A percentile compares a stretch with the other conserved stretches of the same genome.
Conservation (phyloP, 306 rosid genomes). For the Oemleria cerasiformis region DNA sequence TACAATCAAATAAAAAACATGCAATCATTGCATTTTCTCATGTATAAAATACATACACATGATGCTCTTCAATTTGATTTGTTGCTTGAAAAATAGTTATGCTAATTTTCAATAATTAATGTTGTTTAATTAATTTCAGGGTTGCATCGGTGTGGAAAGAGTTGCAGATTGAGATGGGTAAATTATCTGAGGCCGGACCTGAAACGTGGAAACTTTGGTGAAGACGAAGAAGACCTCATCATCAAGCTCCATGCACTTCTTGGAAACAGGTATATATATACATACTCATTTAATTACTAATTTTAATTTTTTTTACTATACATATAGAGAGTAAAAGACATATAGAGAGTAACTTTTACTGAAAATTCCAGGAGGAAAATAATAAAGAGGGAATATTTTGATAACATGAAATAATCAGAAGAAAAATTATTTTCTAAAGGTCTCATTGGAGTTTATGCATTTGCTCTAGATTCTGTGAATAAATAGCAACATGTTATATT, state of each 20-base stretch:
- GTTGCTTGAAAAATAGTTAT: not conserved
- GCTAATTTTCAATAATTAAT: not conserved
- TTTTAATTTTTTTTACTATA: not conserved
- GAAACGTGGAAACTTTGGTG: conserved; percentile 71
- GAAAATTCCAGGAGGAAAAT: not conserved
- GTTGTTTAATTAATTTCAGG: conserved; percentile 31
- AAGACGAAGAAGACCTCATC: conserved; percentile 72
- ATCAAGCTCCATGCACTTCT: conserved; percentile 68
- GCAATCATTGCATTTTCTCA: not conserved
- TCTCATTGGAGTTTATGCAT: not conserved
- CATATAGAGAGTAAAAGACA: too few relatives aligned
- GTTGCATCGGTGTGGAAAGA: conserved; percentile 70
- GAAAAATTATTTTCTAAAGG: not conserved
- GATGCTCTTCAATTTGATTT: not conserved
- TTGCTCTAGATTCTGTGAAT: not conserved
- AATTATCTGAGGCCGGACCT: conserved; percentile 73
- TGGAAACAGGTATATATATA: conserved; percentile 60
- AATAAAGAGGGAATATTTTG: not conserved
- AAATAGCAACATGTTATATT: not conserved
- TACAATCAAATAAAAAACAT: not conserved
- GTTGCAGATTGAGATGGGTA: conserved; percentile 75
- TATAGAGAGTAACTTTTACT: not conserved
- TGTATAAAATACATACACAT: not conserved
- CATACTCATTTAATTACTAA: too few relatives aligned
- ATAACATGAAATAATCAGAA: not conserved